Conservation (phyloP, 2,329 filamentous ascomycete species). For the Colletotrichum sp. region DNA sequence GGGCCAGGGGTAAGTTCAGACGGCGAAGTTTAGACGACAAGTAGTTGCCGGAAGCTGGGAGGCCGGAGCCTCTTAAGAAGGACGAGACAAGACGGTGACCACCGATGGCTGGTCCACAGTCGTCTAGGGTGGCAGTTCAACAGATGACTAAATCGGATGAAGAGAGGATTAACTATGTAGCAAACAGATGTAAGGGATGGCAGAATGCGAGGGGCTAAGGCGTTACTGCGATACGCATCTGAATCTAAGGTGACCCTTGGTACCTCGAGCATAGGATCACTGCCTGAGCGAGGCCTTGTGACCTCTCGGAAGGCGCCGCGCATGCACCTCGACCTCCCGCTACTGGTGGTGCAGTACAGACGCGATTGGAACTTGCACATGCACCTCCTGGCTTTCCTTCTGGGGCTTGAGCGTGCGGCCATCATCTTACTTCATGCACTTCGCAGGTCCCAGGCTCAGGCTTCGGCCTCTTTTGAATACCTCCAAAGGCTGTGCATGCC, state of each 20-base stretch:
- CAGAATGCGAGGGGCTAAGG: not conserved
- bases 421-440: not conserved
- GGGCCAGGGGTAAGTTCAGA: not conserved
- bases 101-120: conserved; percentile 15
- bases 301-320: conserved; percentile 18
- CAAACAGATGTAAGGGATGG: not conserved
- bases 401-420: not conserved
- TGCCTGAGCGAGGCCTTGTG: conserved; percentile 8
- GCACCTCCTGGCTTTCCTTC: not conserved
- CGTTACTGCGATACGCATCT: not conserved
- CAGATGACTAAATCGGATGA: not conserved
- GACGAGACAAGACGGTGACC: conserved; percentile 6
- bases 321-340: not conserved
- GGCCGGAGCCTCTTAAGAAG: not conserved
- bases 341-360: not conserved
- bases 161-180: not conserved
- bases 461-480: not conserved
- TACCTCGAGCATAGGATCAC: not conserved
- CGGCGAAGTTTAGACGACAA: not conserved
- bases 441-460: not conserved
- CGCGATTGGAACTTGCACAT: not conserved
- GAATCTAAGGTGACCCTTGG: not conserved
- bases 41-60: not conserved
- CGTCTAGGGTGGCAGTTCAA: not conserved
- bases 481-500: not conserved